Base-by-base conservation (phyloP, 495 filamentous ascomycete genomes). In the Tuber aestivum region DNA sequence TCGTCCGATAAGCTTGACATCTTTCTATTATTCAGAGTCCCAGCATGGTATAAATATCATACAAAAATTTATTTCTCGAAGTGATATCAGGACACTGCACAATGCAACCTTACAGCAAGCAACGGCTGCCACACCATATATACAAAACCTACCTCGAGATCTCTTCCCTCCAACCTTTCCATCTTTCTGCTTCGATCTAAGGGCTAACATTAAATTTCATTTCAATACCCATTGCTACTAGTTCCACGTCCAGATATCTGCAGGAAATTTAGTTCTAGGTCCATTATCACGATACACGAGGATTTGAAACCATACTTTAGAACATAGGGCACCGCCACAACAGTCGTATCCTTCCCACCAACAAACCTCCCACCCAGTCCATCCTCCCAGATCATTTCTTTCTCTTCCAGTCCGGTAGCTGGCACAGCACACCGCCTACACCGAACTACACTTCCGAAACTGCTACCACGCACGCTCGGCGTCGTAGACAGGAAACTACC, bases 261-360 rank as follows among this genome's bases (percentile, higher is more conserved):
- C 14, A 27, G 20, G 9, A 35, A 5, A 56, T 69, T 77, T 73
- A 81, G 38, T 18, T 23, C 50, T 16, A 35, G 21, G 8, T 41
- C 14, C 18, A n/a, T n/a, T 12, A 27, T 16, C 0, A 20, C 12
- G 48, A 10, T 23, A 72, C 41, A 5, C 56, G 23, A 74, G 69
- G 16, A 14, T 8, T 32, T 4, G 2, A 65, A 18, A 18, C 32
- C 72, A 45, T 69, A 98, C 84, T 91, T 91, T 79, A 99, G 84
- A 70, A 97, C 95, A 73, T 94, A 95, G 0, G 95, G 95, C 71
- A 99, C 92, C 72, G 92, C 94, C 76, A 98, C 94, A 70, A 95
- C 85, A 41, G 95, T 95, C 6, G 94, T 95, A 81, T 97, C 89
- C 70, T 93, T 92, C 72, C 95, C 95, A 23, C 95, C 96, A 40